Evolutionary conservation across 257 asterid species (phyloP).

Genomic region (Scutellaria baicalensis): DNA sequence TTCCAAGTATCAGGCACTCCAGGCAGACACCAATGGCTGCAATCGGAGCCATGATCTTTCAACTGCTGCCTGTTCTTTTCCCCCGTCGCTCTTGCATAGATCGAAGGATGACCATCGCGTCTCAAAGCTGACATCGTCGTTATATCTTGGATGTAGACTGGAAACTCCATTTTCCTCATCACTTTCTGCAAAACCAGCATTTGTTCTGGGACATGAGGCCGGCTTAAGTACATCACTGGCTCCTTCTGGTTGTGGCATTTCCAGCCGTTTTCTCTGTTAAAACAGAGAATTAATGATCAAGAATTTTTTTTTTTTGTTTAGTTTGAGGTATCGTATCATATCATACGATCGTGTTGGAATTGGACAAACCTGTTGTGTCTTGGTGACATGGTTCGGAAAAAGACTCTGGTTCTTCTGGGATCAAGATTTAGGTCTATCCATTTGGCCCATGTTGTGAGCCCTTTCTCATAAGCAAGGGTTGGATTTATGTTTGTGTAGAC

Average conservation of each 20-base stretch:
- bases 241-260: slow-evolving; percentile 58
- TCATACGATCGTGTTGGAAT: background rate
- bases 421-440: slow-evolving; percentile 81
- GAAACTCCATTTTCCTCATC: slow-evolving; percentile 49
- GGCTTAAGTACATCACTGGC: slow-evolving; percentile 41
- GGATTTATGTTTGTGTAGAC: slow-evolving; percentile 54
- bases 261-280: slow-evolving; percentile 59
- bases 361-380: slow-evolving; percentile 58
- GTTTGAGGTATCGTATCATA: background rate
- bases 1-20: slow-evolving; percentile 96
- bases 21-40: slow-evolving; percentile 95
- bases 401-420: slow-evolving; percentile 59
- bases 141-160: slow-evolving; percentile 62
- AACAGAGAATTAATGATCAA: background rate
- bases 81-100: slow-evolving; percentile 44
- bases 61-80: slow-evolving; percentile 37
- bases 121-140: slow-evolving; percentile 54
- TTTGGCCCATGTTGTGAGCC: slow-evolving; percentile 71
- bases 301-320: background rate
- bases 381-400: slow-evolving; percentile 85
- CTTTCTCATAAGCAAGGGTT: slow-evolving; percentile 69
- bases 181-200: slow-evolving; percentile 44
- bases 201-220: slow-evolving; percentile 45
- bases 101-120: slow-evolving; percentile 85
- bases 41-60: slow-evolving; percentile 46